Evolutionary conservation across 139 green algal species (phyloP).

Genomic region (Chlamydomonas asymmetrica): DNA sequence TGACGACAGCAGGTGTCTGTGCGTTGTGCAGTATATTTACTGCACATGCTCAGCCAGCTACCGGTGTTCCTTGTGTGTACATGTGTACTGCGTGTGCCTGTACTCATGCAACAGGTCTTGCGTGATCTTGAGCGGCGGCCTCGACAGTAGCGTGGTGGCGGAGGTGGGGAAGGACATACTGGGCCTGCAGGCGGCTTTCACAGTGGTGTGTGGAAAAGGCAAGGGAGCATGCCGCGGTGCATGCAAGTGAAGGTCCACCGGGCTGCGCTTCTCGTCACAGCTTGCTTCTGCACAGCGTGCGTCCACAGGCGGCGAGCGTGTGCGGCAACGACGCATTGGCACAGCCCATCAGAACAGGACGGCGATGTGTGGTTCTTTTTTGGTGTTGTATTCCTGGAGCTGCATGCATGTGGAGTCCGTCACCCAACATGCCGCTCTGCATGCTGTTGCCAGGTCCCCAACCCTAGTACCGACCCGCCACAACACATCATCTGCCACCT

Average conservation of each 20-base stretch:
- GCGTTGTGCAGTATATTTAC: no score
- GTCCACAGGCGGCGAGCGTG: no score
- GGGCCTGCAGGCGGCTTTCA: conserved; percentile 7
- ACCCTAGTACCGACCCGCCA: neutral
- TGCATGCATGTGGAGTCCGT: no score
- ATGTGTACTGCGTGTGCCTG: conserved; percentile 29
- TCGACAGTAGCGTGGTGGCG: neutral
- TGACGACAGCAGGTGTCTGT: no score
- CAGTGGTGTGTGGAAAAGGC: conserved; percentile 16
- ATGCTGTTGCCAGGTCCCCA: no score
- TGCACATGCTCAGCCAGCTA: no score
- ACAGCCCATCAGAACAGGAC: neutral
- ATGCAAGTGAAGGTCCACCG: neutral
- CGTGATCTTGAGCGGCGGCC: no score
- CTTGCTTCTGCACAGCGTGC: neutral
- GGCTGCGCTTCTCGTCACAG: neutral
- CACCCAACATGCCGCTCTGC: no score
- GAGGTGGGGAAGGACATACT: neutral
- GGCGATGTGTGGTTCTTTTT: neutral
- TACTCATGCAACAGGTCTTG: no score
- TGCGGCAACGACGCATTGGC: neutral
- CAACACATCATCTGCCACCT: neutral
- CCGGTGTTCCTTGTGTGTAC: no score
- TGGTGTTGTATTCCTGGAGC: no score
- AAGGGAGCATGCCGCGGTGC: neutral